These are phyloP conservation scores for Coelastrella sp. DNA, from an alignment of 139 green algal species.

Conservation along the genomic window DNA sequence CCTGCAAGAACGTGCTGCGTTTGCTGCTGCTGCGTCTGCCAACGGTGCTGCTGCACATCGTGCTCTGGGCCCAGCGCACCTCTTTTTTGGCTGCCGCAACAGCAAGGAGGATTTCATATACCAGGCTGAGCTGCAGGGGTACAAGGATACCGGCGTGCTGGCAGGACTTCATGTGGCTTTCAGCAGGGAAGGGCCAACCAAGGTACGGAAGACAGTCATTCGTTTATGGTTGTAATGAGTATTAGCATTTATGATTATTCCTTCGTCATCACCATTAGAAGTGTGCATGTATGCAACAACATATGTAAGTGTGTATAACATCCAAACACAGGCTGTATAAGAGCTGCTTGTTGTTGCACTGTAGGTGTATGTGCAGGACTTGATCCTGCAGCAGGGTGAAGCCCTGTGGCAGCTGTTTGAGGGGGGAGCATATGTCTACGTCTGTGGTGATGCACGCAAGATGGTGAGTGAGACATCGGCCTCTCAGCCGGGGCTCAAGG, in stretches of 20 bases:
- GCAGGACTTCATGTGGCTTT: conserved; percentile 83
- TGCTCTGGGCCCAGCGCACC: conserved; percentile 73
- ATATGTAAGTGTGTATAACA: too few species aligned
- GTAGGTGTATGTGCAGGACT: conserved; percentile 86
- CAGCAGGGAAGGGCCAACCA: conserved; percentile 58
- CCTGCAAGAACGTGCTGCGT: conserved; percentile 86
- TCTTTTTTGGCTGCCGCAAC: conserved; percentile 92
- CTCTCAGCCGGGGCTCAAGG: neutral
- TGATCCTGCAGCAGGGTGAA: conserved; percentile 51
- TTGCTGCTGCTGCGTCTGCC: conserved; percentile 23
- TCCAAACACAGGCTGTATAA: too few species aligned
- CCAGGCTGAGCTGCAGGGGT: conserved; percentile 76
- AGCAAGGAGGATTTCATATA: conserved; percentile 88
- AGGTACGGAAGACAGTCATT: neutral
- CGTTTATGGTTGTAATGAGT: too few species aligned
- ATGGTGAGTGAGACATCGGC: conserved; percentile 85
- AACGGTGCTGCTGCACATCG: too few species aligned
- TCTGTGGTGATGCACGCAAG: conserved; percentile 95
- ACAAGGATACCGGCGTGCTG: conserved; percentile 67
- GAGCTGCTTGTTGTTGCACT: too few species aligned
- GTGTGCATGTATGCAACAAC: too few species aligned
- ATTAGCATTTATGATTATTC: too few species aligned
- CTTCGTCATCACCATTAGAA: too few species aligned
- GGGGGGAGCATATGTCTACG: conserved; percentile 82
- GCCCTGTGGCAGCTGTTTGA: conserved; percentile 55